A percentile compares a stretch with the other conserved stretches of the same genome.
Evolutionary conservation across 164 flowering plant species (phyloP).

Genomic region (Litsea cubeba): DNA sequence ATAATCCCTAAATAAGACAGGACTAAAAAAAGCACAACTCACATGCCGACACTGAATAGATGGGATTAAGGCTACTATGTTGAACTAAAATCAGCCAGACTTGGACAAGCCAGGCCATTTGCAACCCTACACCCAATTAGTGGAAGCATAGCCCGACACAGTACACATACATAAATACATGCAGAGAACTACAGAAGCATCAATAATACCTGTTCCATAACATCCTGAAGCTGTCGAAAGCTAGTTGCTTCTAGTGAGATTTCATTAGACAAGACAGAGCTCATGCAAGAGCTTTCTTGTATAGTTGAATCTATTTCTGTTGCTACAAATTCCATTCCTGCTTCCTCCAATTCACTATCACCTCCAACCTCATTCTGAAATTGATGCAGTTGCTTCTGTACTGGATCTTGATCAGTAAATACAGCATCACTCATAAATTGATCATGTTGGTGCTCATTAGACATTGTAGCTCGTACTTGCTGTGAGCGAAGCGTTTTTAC

Average conservation of each 20-base stretch:
- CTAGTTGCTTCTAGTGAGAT: slow-evolving; percentile 61
- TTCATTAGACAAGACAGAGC: slow-evolving; percentile 45
- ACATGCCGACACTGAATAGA: too few relatives aligned
- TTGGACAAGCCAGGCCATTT: too few relatives aligned
- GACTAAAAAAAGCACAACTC: too few relatives aligned
- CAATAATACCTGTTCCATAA: slow-evolving; percentile 56
- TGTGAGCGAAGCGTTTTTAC: slow-evolving; percentile 16
- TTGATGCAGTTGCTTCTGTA: slow-evolving; percentile 9
- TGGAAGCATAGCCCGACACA: too few relatives aligned
- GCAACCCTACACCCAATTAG: too few relatives aligned
- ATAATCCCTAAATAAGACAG: too few relatives aligned
- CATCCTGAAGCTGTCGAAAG: slow-evolving; percentile 78
- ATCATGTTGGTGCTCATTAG: slow-evolving; percentile 12
- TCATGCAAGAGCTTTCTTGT: slow-evolving; percentile 52
- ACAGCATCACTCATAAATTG: slow-evolving; percentile 16
- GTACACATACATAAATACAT: background rate
- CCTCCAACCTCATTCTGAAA: slow-evolving; percentile 35
- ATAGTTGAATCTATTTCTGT: slow-evolving; percentile 40
- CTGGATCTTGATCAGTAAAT: slow-evolving; percentile 13
- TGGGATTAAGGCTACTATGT: too few relatives aligned
- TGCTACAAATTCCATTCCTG: slow-evolving; percentile 17
- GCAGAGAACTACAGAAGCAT: background rate
- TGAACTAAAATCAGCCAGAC: too few relatives aligned
- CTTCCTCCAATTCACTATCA: slow-evolving; percentile 35
- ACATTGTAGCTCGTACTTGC: slow-evolving; percentile 18